Base-by-base conservation (phyloP, 345 rosid species). In the Nasturtium officinale region DNA sequence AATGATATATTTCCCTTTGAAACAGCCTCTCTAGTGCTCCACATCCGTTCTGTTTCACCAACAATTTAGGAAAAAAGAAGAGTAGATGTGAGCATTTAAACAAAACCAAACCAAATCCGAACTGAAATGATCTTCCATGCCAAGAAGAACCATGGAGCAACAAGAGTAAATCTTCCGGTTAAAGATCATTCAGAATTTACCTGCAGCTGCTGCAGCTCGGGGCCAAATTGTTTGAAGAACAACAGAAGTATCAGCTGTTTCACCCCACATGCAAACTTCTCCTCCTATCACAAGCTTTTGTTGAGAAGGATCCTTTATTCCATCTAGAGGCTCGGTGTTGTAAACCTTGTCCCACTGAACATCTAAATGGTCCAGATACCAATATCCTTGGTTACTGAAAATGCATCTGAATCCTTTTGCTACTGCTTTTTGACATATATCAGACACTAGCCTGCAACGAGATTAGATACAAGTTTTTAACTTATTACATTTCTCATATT, bases 231-330 rank as follows among this genome's bases (percentile, higher is more conserved):
- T 92, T 71, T 88, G 96, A 77, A 85, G 91, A 67, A 95, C 83
- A 73, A 80, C 83, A 3, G 99, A 95, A 16, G 97, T 61, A 72
- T 95, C 99, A 26, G 90, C 85, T 61, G 82, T 84, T 85, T 95
- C 97, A 9, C 82, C 89, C 99, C 97, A 88, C 96, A 90, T 90
- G 79, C 99, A 91, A 77, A 90, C 99, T 90, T 95, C 96, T 69
- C 99, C 99, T 65, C 98, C 96, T 4, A 95, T 80, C 69, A 95
- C 89, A 58, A 95, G 93, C 52, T 85, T 74, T 71, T 91, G 93
- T 52, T 73, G 73, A 10, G 89, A 81, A 77, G 78, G 55, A 72
- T 84, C 78, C 1, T 55, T 3, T 74, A 91, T 91, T 72, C 96
- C 98, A 74, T 88, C 87, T 0, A 95, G 73, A 32, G 96, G 99